Evolutionary conservation across 306 rosid species (phyloP), one percentile per base, ranked within the genome.

Genomic region (Pyrus communis): DNA sequence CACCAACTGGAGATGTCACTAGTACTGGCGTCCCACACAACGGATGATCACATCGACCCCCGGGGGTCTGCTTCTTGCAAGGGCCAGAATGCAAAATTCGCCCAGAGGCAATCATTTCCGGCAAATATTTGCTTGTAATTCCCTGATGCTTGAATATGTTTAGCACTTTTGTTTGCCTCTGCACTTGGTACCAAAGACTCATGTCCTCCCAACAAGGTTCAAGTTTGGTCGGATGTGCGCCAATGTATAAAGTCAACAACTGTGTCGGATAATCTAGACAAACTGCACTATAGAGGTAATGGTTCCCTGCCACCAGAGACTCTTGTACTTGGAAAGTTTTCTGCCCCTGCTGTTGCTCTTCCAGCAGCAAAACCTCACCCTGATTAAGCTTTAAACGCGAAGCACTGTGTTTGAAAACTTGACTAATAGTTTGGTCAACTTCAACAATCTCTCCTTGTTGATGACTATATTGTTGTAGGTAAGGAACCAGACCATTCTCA

Each of bases 151-250:
- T 87, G 35, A 93, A 81, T 72, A 89, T 84, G 84, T 88, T 93
- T 31, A 91, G 85, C 30, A 93, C 98, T 81, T 91, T 93, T 27
- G 97, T 91, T 87, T 93, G 98, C 33, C 98, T 92, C 82, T 93
- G 98, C 12, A 93, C 98, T 85, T 88, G 92, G 81, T 91, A 93
- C 98, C 98, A 93, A 72, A 89, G 96, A 82, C 97, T 93, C 98
- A 93, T 93, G 77, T 93, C 98, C 89, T 93, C 98, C 93, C 91
- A 93, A 52, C 96, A 91, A 57, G 91, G 98, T 84, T 93, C 97
- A 0, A 93, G 96, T 78, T 92, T 86, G 7, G 98, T 88, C 17
- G 96, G 91, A 79, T 91, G 98, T 4, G 93, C 91, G 4, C 98
- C 98, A 0, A 93, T 91, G 19, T 89, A 88, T 78, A 93, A 85